Percentiles rank a stretch among this genome's conserved stretches.
phyloP scores from a whole-genome alignment of 1,139 yeast genomes.

The Suhomyces coccinellae region DNA sequence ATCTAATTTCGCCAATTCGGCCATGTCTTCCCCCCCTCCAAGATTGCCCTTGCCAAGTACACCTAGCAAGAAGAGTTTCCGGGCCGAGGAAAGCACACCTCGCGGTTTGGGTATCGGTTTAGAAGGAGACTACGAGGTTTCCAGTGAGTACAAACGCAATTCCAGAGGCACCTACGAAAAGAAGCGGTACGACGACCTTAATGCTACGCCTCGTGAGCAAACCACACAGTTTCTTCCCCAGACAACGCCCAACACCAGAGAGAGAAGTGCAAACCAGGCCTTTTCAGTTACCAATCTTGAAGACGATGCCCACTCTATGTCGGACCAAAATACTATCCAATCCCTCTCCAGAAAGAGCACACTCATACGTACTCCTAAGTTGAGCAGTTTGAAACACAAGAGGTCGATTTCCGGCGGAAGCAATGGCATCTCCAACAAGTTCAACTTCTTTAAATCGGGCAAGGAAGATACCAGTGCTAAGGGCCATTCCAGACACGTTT shows the following conservation, averaged over 20 bases:
- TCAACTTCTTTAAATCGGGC: slow-evolving; percentile 35
- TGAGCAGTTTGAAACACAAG: slow-evolving; percentile 39
- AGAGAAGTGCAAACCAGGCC: slow-evolving; percentile 19
- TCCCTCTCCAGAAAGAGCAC: slow-evolving; percentile 30
- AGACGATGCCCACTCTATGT: slow-evolving; percentile 14
- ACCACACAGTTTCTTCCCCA: slow-evolving; percentile 2
- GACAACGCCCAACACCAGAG: slow-evolving; percentile 11
- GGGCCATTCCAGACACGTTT: slow-evolving; percentile 42
- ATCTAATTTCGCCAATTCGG: slow-evolving; percentile 8
- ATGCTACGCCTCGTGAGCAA: slow-evolving; percentile 12
- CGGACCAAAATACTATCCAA: slow-evolving; percentile 5
- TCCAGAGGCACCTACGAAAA: slow-evolving; percentile 4
- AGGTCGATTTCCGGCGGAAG: slow-evolving; percentile 45
- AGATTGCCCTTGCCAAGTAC: slow-evolving; percentile 31
- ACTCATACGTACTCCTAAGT: slow-evolving; percentile 33
- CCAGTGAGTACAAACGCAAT: slow-evolving; percentile 6
- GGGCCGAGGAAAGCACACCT: slow-evolving; percentile 24
- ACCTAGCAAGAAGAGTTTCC: slow-evolving; percentile 15
- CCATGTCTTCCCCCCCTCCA: slow-evolving; percentile 38
- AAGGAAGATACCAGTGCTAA: slow-evolving; percentile 16
- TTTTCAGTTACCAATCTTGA: slow-evolving; percentile 45
- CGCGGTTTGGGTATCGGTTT: slow-evolving; percentile 39
- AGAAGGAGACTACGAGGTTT: slow-evolving; percentile 33
- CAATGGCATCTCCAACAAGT: slow-evolving; percentile 26
- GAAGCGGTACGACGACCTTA: slow-evolving; percentile 8